Evolutionary conservation across 129 eudicot genomes (phyloP), one percentile per base, ranked within the genome.

Genomic region (Solidago caesia): DNA sequence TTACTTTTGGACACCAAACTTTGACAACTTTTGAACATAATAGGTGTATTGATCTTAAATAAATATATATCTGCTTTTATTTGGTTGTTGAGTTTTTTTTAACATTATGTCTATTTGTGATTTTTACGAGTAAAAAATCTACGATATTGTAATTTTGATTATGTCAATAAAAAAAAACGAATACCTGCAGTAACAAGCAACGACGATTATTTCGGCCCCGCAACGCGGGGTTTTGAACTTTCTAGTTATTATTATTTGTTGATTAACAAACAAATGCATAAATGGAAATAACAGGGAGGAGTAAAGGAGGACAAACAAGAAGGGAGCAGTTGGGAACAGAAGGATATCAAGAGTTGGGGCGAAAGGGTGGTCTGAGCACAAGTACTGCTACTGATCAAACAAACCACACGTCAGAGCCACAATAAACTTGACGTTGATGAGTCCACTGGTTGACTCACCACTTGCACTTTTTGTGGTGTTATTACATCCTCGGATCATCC

Each of bases 271-370:
- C 2, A 52, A 52, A 16, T 13, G 16, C 3, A 2, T 46, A 46
- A 1, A 7, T 39, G 52, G 49, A 41, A 68, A 21, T 21, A 21
- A 21, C 21, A 82, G 86, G 86, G 76, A 73, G 86, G 77, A 82
- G 86, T 44, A 64, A 69, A 65, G 87, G 84, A 43, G 87, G 87
- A 61, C 84, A 84, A 59, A 84, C 72, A 11, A 51, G 87, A 59
- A 75, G 71, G 75, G 84, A 75, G 42, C 87, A 83, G 61, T 56
- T 84, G 44, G 86, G 84, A 26, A 67, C 78, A 1, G 79, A 75
- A 66, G 87, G 87, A n/a, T 83, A 79, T 41, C 81, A 80, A 52
- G 79, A 79, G 63, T 79, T 83, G 67, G 87, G 84, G 3, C 60
- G 81, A 29, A 83, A 83, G 67, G 87, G 84, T 5, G 84, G 87